Conservation (phyloP, 768 basidiomycete species). For the Tulasnella sp. region DNA sequence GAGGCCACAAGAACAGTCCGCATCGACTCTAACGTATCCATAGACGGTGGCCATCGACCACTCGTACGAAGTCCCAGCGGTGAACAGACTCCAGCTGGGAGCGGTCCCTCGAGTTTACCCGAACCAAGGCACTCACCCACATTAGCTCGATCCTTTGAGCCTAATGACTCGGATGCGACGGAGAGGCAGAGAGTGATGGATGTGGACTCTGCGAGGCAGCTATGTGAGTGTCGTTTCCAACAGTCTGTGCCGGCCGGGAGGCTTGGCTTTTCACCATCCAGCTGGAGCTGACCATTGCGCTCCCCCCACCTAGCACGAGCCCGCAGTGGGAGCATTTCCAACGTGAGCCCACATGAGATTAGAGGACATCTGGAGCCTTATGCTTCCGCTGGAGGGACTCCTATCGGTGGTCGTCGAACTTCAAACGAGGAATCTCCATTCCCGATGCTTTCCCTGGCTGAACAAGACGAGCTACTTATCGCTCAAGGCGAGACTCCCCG, state of each 20-base stretch:
- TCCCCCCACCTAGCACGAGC: conserved; percentile 8
- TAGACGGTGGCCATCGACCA: conserved; percentile 16
- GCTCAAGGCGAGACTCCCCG: conserved; percentile 33
- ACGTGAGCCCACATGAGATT: conserved; percentile 18
- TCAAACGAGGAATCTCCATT: conserved; percentile 41
- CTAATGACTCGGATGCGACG: conserved; percentile 55
- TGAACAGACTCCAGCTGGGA: conserved; percentile 4
- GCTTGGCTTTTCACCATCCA: too few species aligned
- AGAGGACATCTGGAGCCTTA: neutral
- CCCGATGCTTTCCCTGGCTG: conserved; percentile 52
- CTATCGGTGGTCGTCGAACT: conserved; percentile 39
- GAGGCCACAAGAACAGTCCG: conserved; percentile 28
- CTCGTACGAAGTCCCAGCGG: conserved; percentile 30
- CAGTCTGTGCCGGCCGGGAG: neutral
- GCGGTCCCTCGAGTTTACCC: neutral
- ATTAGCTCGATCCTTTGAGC: conserved; percentile 21
- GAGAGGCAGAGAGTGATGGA: conserved; percentile 94
- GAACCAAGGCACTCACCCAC: conserved; percentile 28
- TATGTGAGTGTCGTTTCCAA: conserved; percentile 44
- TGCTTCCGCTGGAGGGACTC: neutral
- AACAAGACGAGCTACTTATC: conserved; percentile 47
- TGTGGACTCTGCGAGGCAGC: conserved; percentile 73
- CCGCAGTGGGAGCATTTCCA: conserved; percentile 19
- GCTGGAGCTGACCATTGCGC: too few species aligned
- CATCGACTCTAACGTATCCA: conserved; percentile 28